Conservation (phyloP, 2,329 filamentous ascomycete genomes). For the Eutypa lata region DNA sequence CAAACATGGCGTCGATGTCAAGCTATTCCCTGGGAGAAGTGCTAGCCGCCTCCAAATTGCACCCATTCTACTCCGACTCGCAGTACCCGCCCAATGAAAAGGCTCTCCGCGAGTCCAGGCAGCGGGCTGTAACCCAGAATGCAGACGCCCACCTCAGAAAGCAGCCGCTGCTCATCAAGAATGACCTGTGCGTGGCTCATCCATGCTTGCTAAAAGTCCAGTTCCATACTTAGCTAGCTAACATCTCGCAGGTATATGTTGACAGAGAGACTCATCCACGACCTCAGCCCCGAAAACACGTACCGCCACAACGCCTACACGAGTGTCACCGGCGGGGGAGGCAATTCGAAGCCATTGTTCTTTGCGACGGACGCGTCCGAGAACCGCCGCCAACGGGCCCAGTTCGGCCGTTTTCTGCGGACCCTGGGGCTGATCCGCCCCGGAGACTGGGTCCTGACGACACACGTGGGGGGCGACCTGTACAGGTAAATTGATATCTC, state of each 20-base stretch:
- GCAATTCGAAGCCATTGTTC: slow-evolving; percentile 29
- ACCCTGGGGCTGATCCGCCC: slow-evolving; percentile 26
- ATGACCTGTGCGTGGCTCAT: slow-evolving; percentile 11
- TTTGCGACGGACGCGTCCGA: slow-evolving; percentile 38
- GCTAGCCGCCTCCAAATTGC: slow-evolving; percentile 29
- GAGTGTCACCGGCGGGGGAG: slow-evolving; percentile 39
- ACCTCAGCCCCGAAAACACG: slow-evolving; percentile 29
- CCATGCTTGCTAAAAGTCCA: no score
- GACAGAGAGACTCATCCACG: slow-evolving; percentile 33
- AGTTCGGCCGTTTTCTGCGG: slow-evolving; percentile 30
- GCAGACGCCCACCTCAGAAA: not conserved
- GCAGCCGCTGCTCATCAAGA: slow-evolving; percentile 10
- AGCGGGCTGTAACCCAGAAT: slow-evolving; percentile 2
- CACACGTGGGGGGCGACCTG: no score
- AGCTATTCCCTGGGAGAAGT: slow-evolving; percentile 27
- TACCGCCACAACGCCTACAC: slow-evolving; percentile 37
- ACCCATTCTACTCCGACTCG: slow-evolving; percentile 32
- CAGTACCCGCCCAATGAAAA: slow-evolving; percentile 28
- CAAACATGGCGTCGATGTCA: slow-evolving; percentile 1
- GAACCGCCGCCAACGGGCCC: slow-evolving; percentile 37
- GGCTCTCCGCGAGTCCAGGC: slow-evolving; percentile 2
- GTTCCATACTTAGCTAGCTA: not conserved
- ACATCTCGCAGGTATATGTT: slow-evolving; percentile 27
- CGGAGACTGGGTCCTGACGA: slow-evolving; percentile 37
- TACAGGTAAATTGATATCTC: no score